Conservation (phyloP, 345 rosid species). For the Linum tenue region DNA sequence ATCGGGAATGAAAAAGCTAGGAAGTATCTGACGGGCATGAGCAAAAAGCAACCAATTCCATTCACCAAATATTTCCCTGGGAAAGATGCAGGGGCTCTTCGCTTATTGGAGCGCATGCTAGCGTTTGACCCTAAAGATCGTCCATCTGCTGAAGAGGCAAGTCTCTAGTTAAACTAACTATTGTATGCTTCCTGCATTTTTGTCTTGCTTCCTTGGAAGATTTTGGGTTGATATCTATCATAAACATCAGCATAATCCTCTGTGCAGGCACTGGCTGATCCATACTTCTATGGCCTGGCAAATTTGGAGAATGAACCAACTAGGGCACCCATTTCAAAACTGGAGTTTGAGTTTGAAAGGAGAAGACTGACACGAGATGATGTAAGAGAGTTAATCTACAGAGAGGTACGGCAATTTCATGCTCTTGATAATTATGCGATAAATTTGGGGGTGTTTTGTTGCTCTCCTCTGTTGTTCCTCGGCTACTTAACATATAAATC, state of each 20-base stretch:
- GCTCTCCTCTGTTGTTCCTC: slow-evolving; percentile 9
- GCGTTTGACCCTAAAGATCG: slow-evolving; percentile 96
- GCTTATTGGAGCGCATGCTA: slow-evolving; percentile 68
- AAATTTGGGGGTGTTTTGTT: slow-evolving; percentile 8
- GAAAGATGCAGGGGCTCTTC: slow-evolving; percentile 46
- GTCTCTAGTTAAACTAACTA: slow-evolving; percentile 6
- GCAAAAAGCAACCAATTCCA: slow-evolving; percentile 39
- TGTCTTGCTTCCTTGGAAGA: not conserved
- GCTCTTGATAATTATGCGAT: not conserved
- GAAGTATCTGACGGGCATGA: slow-evolving; percentile 72
- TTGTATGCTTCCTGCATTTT: slow-evolving; percentile 5
- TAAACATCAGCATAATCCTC: not conserved
- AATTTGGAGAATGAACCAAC: slow-evolving; percentile 65
- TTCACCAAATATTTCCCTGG: slow-evolving; percentile 18
- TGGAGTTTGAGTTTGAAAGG: slow-evolving; percentile 85
- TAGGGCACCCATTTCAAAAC: slow-evolving; percentile 69
- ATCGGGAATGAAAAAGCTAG: slow-evolving; percentile 94
- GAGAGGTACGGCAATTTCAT: slow-evolving; percentile 53
- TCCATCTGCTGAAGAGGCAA: slow-evolving; percentile 88
- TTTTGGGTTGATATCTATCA: slow-evolving; percentile 5
- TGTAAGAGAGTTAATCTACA: slow-evolving; percentile 77
- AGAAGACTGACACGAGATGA: slow-evolving; percentile 75
- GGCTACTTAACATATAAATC: slow-evolving; percentile 10
- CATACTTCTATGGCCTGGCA: slow-evolving; percentile 74
- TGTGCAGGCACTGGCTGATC: slow-evolving; percentile 79